These are phyloP conservation scores for Coemansia sp. DNA, from an alignment of 192 early-diverging fungal genomes.

Conservation along the genomic window DNA sequence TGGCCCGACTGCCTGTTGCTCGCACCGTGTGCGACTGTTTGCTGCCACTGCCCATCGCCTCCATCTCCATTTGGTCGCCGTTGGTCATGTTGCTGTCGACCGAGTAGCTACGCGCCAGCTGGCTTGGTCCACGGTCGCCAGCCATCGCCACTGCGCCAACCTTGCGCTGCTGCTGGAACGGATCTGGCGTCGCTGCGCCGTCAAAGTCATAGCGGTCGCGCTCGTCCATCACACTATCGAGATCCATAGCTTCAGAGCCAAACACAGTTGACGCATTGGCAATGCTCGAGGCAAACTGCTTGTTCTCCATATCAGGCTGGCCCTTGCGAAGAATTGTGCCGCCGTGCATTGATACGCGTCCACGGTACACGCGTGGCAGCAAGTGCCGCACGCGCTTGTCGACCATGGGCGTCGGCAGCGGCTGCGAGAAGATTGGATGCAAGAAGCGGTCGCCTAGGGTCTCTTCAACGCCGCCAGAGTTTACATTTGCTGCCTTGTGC, in stretches of 20 bases:
- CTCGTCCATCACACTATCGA: constrained; percentile 48
- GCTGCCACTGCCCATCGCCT: constrained; percentile 2
- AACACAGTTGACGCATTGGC: constrained; percentile 41
- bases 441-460: constrained; percentile 62
- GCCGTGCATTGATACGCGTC: constrained; percentile 31
- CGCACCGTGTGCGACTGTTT: background rate
- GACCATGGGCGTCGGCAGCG: constrained; percentile 67
- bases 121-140: constrained; percentile 13
- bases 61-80: constrained; percentile 34
- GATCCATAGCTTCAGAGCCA: constrained; percentile 34
- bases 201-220: constrained; percentile 54
- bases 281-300: constrained; percentile 19
- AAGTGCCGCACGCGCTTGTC: constrained; percentile 65
- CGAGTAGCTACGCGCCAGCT: constrained; percentile 36
- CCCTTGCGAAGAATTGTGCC: background rate
- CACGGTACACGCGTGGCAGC: constrained; percentile 62
- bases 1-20: constrained; percentile 26
- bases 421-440: constrained; percentile 64
- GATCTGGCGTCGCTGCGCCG: constrained; percentile 35
- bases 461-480: constrained; percentile 19
- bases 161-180: constrained; percentile 12
- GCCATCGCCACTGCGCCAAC: background rate
- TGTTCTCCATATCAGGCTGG: constrained; percentile 9
- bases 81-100: constrained; percentile 39
- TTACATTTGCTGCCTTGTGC: constrained; percentile 21